Evolutionary conservation across 106 monocot species (phyloP), one percentile per base, ranked within the genome.

Genomic region (Agapanthus africanus): DNA sequence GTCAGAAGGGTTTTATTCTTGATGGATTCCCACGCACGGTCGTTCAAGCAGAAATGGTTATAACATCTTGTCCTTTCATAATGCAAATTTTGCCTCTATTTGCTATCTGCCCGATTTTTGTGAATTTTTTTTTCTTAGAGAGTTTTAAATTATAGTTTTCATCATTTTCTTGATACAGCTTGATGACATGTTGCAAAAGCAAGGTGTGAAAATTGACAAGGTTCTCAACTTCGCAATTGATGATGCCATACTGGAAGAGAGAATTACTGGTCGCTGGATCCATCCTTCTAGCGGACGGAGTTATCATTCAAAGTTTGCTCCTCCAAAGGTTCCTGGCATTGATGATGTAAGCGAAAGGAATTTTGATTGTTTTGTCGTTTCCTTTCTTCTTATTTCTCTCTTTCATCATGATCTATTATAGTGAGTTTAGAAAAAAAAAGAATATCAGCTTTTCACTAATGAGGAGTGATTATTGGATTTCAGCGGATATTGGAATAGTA

Each of bases 231-330:
- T 99, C 79, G 86, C 92, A 67, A 85, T 99, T 67, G 97, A 99
- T 72, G 97, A 99, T 83, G 82, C 81, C n/a, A 85, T 99, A 68
- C 71, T 99, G 66, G 97, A 99, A 73, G 92, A 99, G 68, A 70
- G 97, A 77, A 99, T 99, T 65, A 99, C 97, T 65, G 97, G 97
- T 46, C 89, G 97, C 38, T 99, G 92, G 97, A 93, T 93, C 47
- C 97, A 99, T 79, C 82, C 82, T 49, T 27, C 84, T 33, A 99
- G 92, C 76, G 97, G 97, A 11, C 73, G 97, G 70, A 82, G 84
- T 66, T 99, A 99, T 68, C 92, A 99, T 75, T 70, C 84, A 52
- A 99, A 99, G 67, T 92, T 87, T 79, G 86, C 88, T 51, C 97
- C 92, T 69, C 90, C 97, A 41, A 99, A 99, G 73, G 79, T 79